A percentile compares a stretch with the other conserved stretches of the same genome.
Evolutionary conservation across 495 filamentous ascomycete species (phyloP).

Genomic region (Xylaria longipes): DNA sequence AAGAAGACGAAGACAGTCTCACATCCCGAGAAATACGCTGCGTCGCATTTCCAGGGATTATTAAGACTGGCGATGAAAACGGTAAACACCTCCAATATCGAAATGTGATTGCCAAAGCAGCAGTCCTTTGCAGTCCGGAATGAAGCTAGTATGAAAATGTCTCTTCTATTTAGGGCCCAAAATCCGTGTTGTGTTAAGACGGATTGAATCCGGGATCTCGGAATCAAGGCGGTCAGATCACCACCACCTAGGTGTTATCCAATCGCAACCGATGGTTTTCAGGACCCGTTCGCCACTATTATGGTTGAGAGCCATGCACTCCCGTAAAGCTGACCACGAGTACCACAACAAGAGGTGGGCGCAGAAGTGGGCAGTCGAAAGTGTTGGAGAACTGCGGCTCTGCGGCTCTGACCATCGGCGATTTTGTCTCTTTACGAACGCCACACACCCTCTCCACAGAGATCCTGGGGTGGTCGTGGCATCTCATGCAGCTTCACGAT

Average conservation of each 20-base stretch:
- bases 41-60: slow-evolving; percentile 60
- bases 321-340: slow-evolving; percentile 13
- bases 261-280: slow-evolving; percentile 8
- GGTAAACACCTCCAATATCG: slow-evolving; percentile 57
- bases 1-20: slow-evolving; percentile 58
- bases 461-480: slow-evolving; percentile 6
- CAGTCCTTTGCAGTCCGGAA: slow-evolving; percentile 59
- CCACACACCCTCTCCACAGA: slow-evolving; percentile 23
- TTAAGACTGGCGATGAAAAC: slow-evolving; percentile 62
- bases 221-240: slow-evolving; percentile 11
- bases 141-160: slow-evolving; percentile 33
- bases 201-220: slow-evolving; percentile 21
- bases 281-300: not conserved
- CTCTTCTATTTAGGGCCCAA: slow-evolving; percentile 17
- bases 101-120: slow-evolving; percentile 62
- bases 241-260: not conserved
- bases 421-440: slow-evolving; percentile 10
- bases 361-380: slow-evolving; percentile 8
- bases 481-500: slow-evolving; percentile 19
- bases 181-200: slow-evolving; percentile 26
- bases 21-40: slow-evolving; percentile 53
- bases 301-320: slow-evolving; percentile 7
- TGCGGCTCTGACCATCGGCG: slow-evolving; percentile 7
- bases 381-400: slow-evolving; percentile 24
- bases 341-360: not conserved